Conservation (phyloP, 2,329 filamentous ascomycete genomes). For the Apiospora kogelbergensis region DNA sequence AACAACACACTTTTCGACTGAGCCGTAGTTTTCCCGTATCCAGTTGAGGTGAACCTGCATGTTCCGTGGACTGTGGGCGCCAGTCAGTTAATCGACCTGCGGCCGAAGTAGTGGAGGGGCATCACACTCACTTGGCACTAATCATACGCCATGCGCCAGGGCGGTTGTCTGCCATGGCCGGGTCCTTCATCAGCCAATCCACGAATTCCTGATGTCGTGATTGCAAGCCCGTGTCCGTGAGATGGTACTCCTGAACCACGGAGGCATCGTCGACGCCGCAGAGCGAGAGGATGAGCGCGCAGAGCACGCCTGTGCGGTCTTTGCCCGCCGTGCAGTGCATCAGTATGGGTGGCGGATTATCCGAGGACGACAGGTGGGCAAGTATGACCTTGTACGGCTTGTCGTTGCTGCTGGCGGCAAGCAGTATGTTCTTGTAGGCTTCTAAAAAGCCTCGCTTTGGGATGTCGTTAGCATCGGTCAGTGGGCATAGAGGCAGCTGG, state of each 20-base stretch:
- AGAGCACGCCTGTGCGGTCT: conserved; percentile 66
- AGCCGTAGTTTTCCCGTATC: conserved; percentile 60
- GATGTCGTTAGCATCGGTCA: not conserved
- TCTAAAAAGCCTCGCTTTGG: conserved; percentile 17
- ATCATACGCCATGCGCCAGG: conserved; percentile 46
- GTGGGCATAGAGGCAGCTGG: not conserved
- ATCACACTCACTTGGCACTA: conserved; percentile 39
- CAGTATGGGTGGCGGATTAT: conserved; percentile 46
- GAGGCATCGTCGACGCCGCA: conserved; percentile 52
- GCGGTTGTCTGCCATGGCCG: conserved; percentile 46
- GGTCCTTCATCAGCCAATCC: conserved; percentile 47
- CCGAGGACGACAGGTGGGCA: conserved; percentile 16
- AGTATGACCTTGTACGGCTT: conserved; percentile 20
- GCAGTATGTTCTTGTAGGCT: conserved; percentile 19
- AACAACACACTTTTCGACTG: conserved; percentile 62
- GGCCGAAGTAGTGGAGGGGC: not conserved
- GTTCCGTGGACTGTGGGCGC: conserved; percentile 39
- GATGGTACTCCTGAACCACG: conserved; percentile 60
- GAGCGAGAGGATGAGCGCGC: conserved; percentile 58
- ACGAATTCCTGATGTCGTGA: conserved; percentile 34
- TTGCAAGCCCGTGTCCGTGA: conserved; percentile 57
- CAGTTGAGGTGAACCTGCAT: conserved; percentile 52
- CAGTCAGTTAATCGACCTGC: not conserved
- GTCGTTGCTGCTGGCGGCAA: conserved; percentile 13
- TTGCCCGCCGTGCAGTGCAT: conserved; percentile 39